Conservation (phyloP, 139 green algal species). For the Coelastrella sp. region DNA sequence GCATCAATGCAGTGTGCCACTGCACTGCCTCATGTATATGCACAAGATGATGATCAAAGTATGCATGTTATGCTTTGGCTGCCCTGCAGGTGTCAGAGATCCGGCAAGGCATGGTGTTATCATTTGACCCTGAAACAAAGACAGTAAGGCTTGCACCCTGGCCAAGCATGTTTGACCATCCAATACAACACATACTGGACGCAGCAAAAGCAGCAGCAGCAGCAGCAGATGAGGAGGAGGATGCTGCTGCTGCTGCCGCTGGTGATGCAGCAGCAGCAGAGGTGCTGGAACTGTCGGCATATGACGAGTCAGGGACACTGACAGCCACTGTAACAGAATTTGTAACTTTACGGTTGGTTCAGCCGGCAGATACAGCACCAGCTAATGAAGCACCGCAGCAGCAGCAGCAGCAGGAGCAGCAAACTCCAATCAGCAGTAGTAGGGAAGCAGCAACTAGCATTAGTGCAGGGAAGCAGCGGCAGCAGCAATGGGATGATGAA, state of each 20-base stretch:
- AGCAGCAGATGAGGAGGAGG: not conserved
- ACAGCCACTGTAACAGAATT: not conserved
- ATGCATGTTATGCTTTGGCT: not conserved
- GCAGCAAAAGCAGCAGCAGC: constrained; percentile 20
- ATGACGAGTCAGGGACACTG: constrained; percentile 16
- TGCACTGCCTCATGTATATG: not conserved
- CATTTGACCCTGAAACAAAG: not conserved
- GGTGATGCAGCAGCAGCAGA: constrained; percentile 6
- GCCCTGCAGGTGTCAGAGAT: constrained; percentile 35
- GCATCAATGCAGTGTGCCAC: too few species aligned
- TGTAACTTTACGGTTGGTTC: not conserved
- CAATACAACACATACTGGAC: not conserved
- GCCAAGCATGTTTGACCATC: constrained; percentile 24
- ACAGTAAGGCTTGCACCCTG: constrained; percentile 2
- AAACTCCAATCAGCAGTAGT: not conserved
- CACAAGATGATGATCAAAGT: not conserved
- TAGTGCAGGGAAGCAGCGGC: not conserved
- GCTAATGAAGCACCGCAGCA: constrained; percentile 10
- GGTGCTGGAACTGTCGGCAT: not conserved
- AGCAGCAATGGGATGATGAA: constrained; percentile 5
- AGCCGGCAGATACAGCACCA: constrained; percentile 17
- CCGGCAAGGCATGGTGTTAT: constrained; percentile 35
- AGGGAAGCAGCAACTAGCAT: not conserved
- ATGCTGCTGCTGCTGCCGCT: not conserved
- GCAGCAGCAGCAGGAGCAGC: constrained; percentile 3